Evolutionary conservation across 2,329 filamentous ascomycete species (phyloP), one percentile per base, ranked within the genome.

Genomic region (Aspergillus brunneoviolaceus): DNA sequence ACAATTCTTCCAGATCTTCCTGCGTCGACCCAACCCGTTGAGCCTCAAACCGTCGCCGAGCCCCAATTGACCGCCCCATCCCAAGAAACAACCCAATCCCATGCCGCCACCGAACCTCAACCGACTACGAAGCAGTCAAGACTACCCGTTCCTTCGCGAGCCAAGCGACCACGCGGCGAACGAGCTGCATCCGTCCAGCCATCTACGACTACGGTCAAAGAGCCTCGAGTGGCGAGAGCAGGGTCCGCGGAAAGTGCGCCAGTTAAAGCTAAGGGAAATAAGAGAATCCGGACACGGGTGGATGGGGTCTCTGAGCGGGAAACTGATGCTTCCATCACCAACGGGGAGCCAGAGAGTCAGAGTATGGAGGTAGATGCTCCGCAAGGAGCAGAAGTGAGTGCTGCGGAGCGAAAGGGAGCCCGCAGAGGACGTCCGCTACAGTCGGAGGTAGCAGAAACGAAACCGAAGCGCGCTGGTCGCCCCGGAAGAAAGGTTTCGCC

Each of bases 381-480:
- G 3, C 19, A 51, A n/a, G 49, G 59, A 19, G 16, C 29, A 19
- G 49, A 51, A 12, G 50, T 58, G n/a, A 33, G 51, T 50, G 25
- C 25, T 42, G 48, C 50, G 45, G n/a, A 9, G 23, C 35, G 47
- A 23, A 49, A 59, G 33, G 48, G 29, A 42, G 49, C 21, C 12
- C 49, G 35, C 21, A 27, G 27, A 12, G 19, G 55, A 19, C 47
- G 58, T 14, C 16, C 42, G 48, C 59, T 52, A 9, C 52, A 58
- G 45, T 39, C 39, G 31, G 67, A 59, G 50, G 60, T 57, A 51
- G 52, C 57, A 33, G 55, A 58, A 21, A 58, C 57, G 45, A 57
- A 51, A 25, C 54, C 56, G 56, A 67, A 60, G 21, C 66, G 65
- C 42, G 65, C 59, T 53, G 63, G 65, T 33, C 63, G 61, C 25